Percentiles rank a stretch among this genome's conserved stretches.
phyloP scores from a whole-genome alignment of 192 early-diverging fungal species.

The Gryganskiella cystojenkinii region DNA sequence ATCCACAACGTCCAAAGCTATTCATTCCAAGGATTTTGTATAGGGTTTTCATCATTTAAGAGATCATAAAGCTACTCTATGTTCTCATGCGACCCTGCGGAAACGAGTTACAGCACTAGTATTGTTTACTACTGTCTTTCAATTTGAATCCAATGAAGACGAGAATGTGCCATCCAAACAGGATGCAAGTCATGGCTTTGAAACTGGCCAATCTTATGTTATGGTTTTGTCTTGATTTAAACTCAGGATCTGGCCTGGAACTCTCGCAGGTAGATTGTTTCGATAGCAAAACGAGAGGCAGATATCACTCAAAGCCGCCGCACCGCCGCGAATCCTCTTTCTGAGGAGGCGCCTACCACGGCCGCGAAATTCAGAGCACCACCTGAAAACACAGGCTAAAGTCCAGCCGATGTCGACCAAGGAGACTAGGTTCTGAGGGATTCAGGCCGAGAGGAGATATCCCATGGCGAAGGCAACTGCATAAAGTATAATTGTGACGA shows the following conservation, averaged over 20 bases:
- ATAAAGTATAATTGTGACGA: constrained; percentile 63
- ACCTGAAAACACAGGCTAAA: constrained; percentile 66
- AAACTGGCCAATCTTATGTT: constrained; percentile 56
- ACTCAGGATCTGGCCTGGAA: constrained; percentile 49
- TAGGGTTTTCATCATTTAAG: no score
- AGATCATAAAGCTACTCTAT: no score
- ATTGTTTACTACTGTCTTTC: background rate
- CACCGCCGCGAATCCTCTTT: constrained; percentile 31
- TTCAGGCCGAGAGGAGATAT: constrained; percentile 62
- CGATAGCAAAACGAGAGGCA: constrained; percentile 71
- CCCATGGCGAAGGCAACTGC: constrained; percentile 67
- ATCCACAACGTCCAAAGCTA: no score
- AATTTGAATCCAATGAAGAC: constrained; percentile 67
- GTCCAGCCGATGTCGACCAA: constrained; percentile 69
- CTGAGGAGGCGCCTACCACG: constrained; percentile 31
- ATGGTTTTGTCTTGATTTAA: constrained; percentile 33
- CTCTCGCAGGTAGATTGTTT: constrained; percentile 69
- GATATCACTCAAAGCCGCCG: constrained; percentile 67
- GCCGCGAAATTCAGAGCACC: constrained; percentile 61
- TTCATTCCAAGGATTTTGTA: no score
- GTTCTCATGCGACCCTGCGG: no score
- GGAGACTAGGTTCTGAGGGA: constrained; percentile 52
- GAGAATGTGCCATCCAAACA: constrained; percentile 61
- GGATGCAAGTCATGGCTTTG: constrained; percentile 53
- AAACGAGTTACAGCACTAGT: no score